phyloP scores from a whole-genome alignment of 139 green algal genomes.

The Coelastrella sp. region DNA sequence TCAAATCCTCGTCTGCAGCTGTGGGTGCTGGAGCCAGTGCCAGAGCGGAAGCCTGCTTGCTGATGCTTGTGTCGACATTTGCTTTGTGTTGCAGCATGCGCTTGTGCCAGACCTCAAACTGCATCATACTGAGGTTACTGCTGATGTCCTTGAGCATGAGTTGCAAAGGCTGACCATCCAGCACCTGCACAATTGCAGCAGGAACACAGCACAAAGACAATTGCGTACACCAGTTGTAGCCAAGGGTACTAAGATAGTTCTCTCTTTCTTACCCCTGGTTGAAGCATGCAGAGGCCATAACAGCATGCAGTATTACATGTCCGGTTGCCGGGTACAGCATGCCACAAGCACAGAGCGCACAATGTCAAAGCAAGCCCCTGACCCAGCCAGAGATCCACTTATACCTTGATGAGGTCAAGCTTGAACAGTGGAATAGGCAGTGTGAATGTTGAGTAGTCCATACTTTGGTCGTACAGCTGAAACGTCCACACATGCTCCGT shows the following conservation, averaged over 20 bases:
- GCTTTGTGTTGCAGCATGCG: slow-evolving; percentile 32
- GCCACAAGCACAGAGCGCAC: neutral
- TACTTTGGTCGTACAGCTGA: slow-evolving; percentile 30
- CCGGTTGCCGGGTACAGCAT: neutral
- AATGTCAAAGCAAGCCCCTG: too few relatives aligned
- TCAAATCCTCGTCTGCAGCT: neutral
- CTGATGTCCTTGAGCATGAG: slow-evolving; percentile 26
- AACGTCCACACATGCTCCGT: slow-evolving; percentile 45
- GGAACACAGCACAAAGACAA: neutral
- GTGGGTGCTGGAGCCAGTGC: neutral
- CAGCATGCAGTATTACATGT: too few relatives aligned
- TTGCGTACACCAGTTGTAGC: too few relatives aligned
- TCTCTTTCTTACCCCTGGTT: too few relatives aligned
- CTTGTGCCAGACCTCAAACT: slow-evolving; percentile 33
- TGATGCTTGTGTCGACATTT: neutral
- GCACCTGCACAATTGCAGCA: neutral
- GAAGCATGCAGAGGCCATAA: too few relatives aligned
- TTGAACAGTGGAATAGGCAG: slow-evolving; percentile 39
- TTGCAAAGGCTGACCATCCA: slow-evolving; percentile 37
- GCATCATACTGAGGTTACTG: neutral
- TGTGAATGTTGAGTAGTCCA: slow-evolving; percentile 21
- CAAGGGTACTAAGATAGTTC: too few relatives aligned
- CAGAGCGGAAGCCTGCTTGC: neutral
- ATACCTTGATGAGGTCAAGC: slow-evolving; percentile 25
- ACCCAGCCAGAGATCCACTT: neutral